Percentiles rank a stretch among this genome's conserved stretches.
Conservation (phyloP, 306 rosid species). For the Acacia confusa region DNA sequence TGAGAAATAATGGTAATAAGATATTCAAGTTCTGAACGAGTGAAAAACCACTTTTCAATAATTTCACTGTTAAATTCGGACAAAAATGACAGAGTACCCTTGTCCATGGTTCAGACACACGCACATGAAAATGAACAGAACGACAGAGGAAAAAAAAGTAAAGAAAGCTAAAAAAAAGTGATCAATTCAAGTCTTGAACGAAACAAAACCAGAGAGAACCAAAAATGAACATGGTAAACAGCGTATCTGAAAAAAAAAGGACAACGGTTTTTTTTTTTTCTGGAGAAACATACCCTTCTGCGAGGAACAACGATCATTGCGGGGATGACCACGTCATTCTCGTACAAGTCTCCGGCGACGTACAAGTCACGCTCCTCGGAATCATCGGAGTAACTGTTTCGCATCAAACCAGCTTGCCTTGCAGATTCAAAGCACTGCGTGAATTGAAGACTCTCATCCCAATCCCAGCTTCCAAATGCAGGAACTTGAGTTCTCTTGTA, state of each 20-base stretch:
- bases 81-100: not conserved
- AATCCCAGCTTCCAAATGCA: conserved; percentile 94
- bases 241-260: not conserved
- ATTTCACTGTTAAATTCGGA: not conserved
- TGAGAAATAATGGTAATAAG: not conserved
- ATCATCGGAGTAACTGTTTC: conserved; percentile 48
- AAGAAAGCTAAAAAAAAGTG: not conserved
- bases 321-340: conserved; percentile 74
- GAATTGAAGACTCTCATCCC: conserved; percentile 80
- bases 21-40: not conserved
- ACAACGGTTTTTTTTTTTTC: not conserved
- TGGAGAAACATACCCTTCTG: conserved; percentile 42
- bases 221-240: not conserved
- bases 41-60: not conserved
- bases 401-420: conserved; percentile 53
- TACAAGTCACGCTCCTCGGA: conserved; percentile 68
- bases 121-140: not conserved
- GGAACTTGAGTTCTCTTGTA: conserved; percentile 64
- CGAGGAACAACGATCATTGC: conserved; percentile 93
- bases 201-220: not conserved
- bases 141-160: not conserved
- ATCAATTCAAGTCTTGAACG: not conserved
- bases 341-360: conserved; percentile 67
- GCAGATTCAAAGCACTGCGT: conserved; percentile 90
- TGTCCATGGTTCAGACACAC: not conserved